Conservation (phyloP, 1,139 yeast genomes). For the Meyerozyma guilliermondii region DNA sequence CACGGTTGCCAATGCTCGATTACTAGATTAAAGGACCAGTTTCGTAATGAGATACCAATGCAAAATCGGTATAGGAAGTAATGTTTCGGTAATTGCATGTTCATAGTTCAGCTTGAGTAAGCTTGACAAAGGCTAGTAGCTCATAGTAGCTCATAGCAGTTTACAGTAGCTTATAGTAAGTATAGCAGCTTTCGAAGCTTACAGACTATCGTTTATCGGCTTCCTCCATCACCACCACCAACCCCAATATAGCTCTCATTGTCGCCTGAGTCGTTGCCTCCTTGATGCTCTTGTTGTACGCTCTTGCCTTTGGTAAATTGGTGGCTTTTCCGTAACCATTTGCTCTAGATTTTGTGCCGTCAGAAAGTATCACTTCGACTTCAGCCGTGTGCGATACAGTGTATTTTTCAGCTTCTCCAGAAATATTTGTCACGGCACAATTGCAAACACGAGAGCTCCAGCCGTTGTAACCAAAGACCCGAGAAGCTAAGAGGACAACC, state of each 20-base stretch:
- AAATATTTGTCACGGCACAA: constrained; percentile 20
- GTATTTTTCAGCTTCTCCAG: constrained; percentile 13
- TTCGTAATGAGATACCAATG: too few relatives aligned
- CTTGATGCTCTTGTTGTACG: constrained; percentile 45
- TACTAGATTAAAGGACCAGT: constrained; percentile 24
- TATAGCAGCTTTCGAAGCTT: too few relatives aligned
- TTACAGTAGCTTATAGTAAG: too few relatives aligned
- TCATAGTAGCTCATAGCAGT: too few relatives aligned
- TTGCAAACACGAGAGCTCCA: constrained; percentile 53
- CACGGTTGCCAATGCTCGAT: constrained; percentile 51
- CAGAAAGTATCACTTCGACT: constrained; percentile 40
- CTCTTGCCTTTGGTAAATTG: constrained; percentile 29
- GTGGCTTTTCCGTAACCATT: constrained; percentile 38
- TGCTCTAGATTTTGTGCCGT: constrained; percentile 41
- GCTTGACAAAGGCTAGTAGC: too few relatives aligned
- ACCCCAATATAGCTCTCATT: constrained; percentile 32
- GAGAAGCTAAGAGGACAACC: constrained; percentile 46
- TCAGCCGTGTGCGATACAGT: constrained; percentile 20
- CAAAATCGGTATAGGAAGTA: too few relatives aligned
- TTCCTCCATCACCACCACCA: constrained; percentile 9
- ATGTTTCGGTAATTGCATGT: too few relatives aligned
- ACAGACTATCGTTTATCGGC: too few relatives aligned
- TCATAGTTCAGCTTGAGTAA: too few relatives aligned
- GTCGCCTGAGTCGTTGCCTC: constrained; percentile 49
- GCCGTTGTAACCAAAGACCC: constrained; percentile 59